These are phyloP conservation scores for Microdochium bolleyi DNA, from an alignment of 2,329 filamentous ascomycete genomes.

Conservation along the genomic window DNA sequence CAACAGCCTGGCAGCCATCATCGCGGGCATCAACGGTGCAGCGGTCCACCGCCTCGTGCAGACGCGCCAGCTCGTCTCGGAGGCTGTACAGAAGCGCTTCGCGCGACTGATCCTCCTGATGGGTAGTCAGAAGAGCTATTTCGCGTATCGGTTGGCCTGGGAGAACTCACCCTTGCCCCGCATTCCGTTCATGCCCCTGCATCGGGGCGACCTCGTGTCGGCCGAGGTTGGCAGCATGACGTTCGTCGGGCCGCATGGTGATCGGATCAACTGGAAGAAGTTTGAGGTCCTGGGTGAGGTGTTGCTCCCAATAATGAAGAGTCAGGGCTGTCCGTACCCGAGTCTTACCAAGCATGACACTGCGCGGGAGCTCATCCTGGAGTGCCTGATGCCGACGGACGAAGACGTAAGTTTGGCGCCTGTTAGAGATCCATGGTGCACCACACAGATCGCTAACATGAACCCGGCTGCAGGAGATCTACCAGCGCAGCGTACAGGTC, in stretches of 20 bases:
- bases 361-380: slow-evolving; percentile 68
- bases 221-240: slow-evolving; percentile 90
- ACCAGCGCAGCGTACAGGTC: slow-evolving; percentile 52
- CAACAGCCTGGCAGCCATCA: slow-evolving; percentile 87
- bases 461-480: slow-evolving; percentile 45
- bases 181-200: slow-evolving; percentile 89
- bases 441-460: slow-evolving; percentile 12
- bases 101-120: slow-evolving; percentile 85
- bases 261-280: slow-evolving; percentile 94
- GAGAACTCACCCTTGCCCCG: slow-evolving; percentile 86
- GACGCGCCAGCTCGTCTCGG: slow-evolving; percentile 68
- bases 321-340: slow-evolving; percentile 76
- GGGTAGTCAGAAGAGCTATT: slow-evolving; percentile 86
- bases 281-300: slow-evolving; percentile 95
- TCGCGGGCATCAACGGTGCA: slow-evolving; percentile 86
- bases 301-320: slow-evolving; percentile 82
- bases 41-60: slow-evolving; percentile 76
- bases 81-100: slow-evolving; percentile 72
- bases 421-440: neutral
- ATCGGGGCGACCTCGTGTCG: slow-evolving; percentile 81
- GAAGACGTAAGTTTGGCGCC: slow-evolving; percentile 63
- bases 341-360: slow-evolving; percentile 62
- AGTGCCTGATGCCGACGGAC: slow-evolving; percentile 73
- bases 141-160: slow-evolving; percentile 94
- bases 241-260: slow-evolving; percentile 64